Evolutionary conservation across 768 basidiomycete genomes (phyloP), one percentile per base, ranked within the genome.

Genomic region (Mycena venus): DNA sequence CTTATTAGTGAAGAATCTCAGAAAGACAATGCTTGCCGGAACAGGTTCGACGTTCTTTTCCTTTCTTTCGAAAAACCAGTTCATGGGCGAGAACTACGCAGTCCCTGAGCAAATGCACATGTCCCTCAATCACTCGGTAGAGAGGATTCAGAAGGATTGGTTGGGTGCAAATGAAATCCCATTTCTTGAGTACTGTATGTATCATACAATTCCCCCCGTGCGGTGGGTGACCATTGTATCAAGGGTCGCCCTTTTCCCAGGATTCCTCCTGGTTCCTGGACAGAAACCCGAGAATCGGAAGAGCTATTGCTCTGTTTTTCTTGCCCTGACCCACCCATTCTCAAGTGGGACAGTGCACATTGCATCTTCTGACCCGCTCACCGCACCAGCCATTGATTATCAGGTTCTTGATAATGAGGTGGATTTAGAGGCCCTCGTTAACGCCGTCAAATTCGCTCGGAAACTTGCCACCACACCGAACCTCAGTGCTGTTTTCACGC

Each of bases 281-380:
- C 23, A 15, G 25, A 53, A 29, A 4, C 73, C 77, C 8, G 75
- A 81, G 38, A 47, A 58, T 5, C 80, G 81, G 1, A 79, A 75
- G 36, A 72, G 60, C 17, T 83, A 83, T 44, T 66, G 67, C 29
- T 75, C 81, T 0, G 42, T 80, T 9, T 23, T 75, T 17, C 7
- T 76, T 8, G 65, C 69, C 21, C 74, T 85, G 1, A 82, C 83
- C 62, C 85, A 84, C 72, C 84, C 86, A 6, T 81, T 85, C 73
- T 82, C 83, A 36, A 79, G 84, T 15, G 89, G 89, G n/a, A 80
- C 80, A 7, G 82, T 88, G 42, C 82, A 82, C 49, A 80, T 81
- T 27, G 8, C 40, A 5, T 78, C 79, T 23, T 4, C 63, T 7
- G 75, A 81, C 44, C 79, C 77, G 0, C 69, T 74, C 3, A 67